Evolutionary conservation across 31 red algal genomes (phyloP), one percentile per base, ranked within the genome.

Genomic region (Odonthalia washingtoniensis): DNA sequence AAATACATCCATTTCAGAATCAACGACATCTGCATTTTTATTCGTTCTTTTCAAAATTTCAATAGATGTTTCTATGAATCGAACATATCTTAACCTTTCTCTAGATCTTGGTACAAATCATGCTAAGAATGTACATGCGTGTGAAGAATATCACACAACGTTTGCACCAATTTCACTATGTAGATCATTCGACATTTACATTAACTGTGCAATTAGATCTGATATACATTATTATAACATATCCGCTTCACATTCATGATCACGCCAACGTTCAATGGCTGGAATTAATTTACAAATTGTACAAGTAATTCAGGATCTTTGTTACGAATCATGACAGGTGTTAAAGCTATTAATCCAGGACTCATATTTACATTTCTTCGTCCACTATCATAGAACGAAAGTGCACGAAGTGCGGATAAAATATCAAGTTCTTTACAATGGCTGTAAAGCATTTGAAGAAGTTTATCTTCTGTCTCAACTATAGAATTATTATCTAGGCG

Each of bases 321-420:
- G 67, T 92, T 92, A 21, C 90, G 46, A 32, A 92, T 41, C 90
- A 92, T 92, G 46, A 87, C 85, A 1, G 81, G 75, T 5, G 90
- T 81, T 35, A 92, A 77, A 1, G 82, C 90, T 41, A 80, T 78
- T 65, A 92, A 78, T 2, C 82, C 90, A 46, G 75, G 82, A 73
- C 90, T 92, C 90, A 92, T 81, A 40, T 86, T 87, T 45, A 92
- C 85, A n/a, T 92, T 92, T 46, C 90, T 57, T 53, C 82, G 82
- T 2, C 82, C 90, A 41, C 77, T 65, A 26, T 79, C 73, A 69
- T 92, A 92, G 53, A 92, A 92, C 66, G 90, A 67, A 87, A 92
- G 86, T 33, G 90, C 81, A 17, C 82, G 63, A 12, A 92, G 65
- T 4, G 90, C 90, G 26, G 75, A 72, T 34, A 92, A 69, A n/a